Evolutionary conservation across 139 green algal species (phyloP).

Genomic region (Ostreobium quekettii): DNA sequence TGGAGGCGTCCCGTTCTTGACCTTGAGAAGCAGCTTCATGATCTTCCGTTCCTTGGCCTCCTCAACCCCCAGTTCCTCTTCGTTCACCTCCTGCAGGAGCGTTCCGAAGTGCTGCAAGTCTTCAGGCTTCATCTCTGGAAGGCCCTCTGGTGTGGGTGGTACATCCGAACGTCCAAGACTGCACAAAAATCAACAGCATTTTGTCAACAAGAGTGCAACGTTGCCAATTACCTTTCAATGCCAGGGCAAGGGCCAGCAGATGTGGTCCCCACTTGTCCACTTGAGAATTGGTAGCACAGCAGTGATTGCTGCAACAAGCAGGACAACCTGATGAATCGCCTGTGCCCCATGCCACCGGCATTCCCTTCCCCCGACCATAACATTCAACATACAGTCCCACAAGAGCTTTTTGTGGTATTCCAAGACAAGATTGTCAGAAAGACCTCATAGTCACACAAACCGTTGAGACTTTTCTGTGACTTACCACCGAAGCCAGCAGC

Average conservation of each 20-base stretch:
- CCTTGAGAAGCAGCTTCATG: conserved; percentile 98
- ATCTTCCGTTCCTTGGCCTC: conserved; percentile 97
- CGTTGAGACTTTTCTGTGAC: no score
- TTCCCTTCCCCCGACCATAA: no score
- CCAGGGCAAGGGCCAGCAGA: no score
- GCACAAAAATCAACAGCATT: no score
- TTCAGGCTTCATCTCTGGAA: conserved; percentile 95
- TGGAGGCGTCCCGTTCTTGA: conserved; percentile 96
- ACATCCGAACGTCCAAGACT: conserved; percentile 4
- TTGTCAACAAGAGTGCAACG: no score
- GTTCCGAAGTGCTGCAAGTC: conserved; percentile 95
- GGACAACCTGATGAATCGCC: conserved; percentile 1
- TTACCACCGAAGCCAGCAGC: no score
- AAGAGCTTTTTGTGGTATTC: conserved; percentile 16
- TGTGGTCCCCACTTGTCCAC: no score
- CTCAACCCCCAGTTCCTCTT: conserved; percentile 79
- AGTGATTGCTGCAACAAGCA: not conserved
- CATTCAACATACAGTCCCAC: not conserved
- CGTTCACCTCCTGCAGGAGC: conserved; percentile 82
- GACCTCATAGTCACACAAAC: no score
- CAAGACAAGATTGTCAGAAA: no score
- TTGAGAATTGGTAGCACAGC: no score
- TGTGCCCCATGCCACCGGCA: no score
- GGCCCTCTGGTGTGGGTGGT: conserved; percentile 52
- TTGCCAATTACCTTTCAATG: no score